Conservation (phyloP, 164 flowering plant genomes). For the Magnolia kwangsiensis region DNA sequence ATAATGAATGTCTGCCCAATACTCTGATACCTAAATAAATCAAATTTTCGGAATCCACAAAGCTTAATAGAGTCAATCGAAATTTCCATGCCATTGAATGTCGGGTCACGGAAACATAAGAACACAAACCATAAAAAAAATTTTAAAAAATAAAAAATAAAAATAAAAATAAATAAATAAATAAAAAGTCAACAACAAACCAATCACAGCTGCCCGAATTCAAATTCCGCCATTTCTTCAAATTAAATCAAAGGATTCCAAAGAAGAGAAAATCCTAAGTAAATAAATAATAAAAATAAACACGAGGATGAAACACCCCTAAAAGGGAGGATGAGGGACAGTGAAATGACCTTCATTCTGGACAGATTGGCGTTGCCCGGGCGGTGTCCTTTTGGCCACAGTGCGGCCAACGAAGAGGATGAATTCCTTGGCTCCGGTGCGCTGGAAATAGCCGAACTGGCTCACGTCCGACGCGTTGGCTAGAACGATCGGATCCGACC, state of each 20-base stretch:
- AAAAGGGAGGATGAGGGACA: background rate
- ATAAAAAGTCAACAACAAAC: too few species aligned
- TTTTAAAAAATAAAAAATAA: too few species aligned
- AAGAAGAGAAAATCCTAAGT: background rate
- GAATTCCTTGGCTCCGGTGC: conserved; percentile 26
- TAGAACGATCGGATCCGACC: conserved; percentile 27
- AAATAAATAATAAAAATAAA: background rate
- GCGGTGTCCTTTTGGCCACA: conserved; percentile 33
- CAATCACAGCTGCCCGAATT: background rate
- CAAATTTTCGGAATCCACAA: too few species aligned
- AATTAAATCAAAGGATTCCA: background rate
- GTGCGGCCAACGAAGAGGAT: conserved; percentile 34
- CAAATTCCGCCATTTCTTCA: background rate
- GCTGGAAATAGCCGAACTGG: conserved; percentile 33
- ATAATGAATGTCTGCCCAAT: too few species aligned
- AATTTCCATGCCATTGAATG: too few species aligned
- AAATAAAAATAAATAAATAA: too few species aligned
- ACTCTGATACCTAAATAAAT: too few species aligned
- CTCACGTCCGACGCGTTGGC: conserved; percentile 32
- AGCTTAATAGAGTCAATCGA: too few species aligned
- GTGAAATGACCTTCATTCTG: conserved; percentile 27
- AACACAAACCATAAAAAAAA: too few species aligned
- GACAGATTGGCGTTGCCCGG: conserved; percentile 35
- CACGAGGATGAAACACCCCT: too few species aligned
- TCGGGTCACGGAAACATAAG: too few species aligned